Percentiles rank a stretch among this genome's conserved stretches.
phyloP scores from a whole-genome alignment of 2,329 filamentous ascomycete genomes.

The Microsporum audouinii region DNA sequence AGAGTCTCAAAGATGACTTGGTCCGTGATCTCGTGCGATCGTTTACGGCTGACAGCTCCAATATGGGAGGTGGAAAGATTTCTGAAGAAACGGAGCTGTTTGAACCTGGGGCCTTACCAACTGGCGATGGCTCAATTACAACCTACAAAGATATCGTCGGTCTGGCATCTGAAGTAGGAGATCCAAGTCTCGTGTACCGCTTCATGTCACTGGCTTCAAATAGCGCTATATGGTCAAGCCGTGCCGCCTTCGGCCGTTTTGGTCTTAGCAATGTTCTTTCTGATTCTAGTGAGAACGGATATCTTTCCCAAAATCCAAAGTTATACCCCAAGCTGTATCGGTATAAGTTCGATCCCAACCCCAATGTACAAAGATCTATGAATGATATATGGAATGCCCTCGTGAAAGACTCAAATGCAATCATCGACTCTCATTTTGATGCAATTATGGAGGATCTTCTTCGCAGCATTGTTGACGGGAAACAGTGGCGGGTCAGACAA shows the following conservation, averaged over 20 bases:
- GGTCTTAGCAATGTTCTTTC: constrained; percentile 86
- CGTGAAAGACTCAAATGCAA: constrained; percentile 73
- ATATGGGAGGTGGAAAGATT: constrained; percentile 62
- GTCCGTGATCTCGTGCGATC: constrained; percentile 79
- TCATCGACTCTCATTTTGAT: constrained; percentile 72
- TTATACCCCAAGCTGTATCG: constrained; percentile 90
- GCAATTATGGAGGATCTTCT: constrained; percentile 80
- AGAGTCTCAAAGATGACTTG: constrained; percentile 65
- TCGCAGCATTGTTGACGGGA: constrained; percentile 64
- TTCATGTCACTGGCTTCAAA: constrained; percentile 97
- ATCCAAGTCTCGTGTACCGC: constrained; percentile 90
- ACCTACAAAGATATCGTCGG: constrained; percentile 97
- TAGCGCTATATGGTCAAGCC: constrained; percentile 93
- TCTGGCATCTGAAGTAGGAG: constrained; percentile 89
- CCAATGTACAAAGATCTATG: constrained; percentile 89
- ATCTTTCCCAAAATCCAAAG: constrained; percentile 72
- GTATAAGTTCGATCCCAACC: constrained; percentile 90
- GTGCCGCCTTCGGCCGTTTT: constrained; percentile 88
- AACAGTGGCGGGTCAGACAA: constrained; percentile 87
- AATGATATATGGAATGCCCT: constrained; percentile 94
- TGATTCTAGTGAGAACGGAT: constrained; percentile 59
- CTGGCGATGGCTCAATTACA: constrained; percentile 79
- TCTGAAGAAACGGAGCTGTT: constrained; percentile 87
- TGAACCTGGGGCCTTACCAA: constrained; percentile 78
- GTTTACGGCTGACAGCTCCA: constrained; percentile 58